Conservation (phyloP, 2,329 filamentous ascomycete genomes). For the Madurella mycetomatis region DNA sequence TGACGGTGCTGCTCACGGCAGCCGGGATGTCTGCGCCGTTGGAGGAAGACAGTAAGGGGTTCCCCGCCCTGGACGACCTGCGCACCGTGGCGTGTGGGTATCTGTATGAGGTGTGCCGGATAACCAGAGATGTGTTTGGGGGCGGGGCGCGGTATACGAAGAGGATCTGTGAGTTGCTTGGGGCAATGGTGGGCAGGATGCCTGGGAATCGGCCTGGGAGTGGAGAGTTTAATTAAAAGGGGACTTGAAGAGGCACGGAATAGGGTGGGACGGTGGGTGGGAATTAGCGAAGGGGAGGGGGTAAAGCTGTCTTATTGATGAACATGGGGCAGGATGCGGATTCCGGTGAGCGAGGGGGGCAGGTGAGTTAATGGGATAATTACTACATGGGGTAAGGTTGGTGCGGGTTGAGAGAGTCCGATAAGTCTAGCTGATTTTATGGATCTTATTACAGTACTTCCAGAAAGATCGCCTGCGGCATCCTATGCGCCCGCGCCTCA, state of each 20-base stretch:
- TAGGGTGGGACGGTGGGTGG: slow-evolving; percentile 28
- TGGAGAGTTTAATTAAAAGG: slow-evolving; percentile 22
- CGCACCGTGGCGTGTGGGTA: slow-evolving; percentile 25
- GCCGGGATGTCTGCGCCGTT: slow-evolving; percentile 7
- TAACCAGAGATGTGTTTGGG: slow-evolving; percentile 23
- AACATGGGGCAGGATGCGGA: too few relatives aligned
- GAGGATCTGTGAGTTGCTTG: slow-evolving; percentile 22
- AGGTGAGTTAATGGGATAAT: too few relatives aligned
- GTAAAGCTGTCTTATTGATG: not conserved
- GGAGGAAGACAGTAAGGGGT: slow-evolving; percentile 7
- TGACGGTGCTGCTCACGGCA: slow-evolving; percentile 22
- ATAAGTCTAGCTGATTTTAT: too few relatives aligned
- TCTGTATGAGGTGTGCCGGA: slow-evolving; percentile 18
- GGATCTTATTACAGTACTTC: too few relatives aligned
- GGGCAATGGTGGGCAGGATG: slow-evolving; percentile 8
- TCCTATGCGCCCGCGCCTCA: too few relatives aligned
- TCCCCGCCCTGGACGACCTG: slow-evolving; percentile 20
- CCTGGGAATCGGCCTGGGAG: slow-evolving; percentile 13
- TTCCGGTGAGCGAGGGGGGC: too few relatives aligned
- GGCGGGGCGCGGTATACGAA: slow-evolving; percentile 20
- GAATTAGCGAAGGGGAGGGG: slow-evolving; percentile 9
- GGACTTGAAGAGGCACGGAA: slow-evolving; percentile 25
- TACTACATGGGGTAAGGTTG: too few relatives aligned
- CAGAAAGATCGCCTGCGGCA: too few relatives aligned
- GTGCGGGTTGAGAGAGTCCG: too few relatives aligned